phyloP scores from a whole-genome alignment of 768 basidiomycete genomes.

The Tulasnella sp. region DNA sequence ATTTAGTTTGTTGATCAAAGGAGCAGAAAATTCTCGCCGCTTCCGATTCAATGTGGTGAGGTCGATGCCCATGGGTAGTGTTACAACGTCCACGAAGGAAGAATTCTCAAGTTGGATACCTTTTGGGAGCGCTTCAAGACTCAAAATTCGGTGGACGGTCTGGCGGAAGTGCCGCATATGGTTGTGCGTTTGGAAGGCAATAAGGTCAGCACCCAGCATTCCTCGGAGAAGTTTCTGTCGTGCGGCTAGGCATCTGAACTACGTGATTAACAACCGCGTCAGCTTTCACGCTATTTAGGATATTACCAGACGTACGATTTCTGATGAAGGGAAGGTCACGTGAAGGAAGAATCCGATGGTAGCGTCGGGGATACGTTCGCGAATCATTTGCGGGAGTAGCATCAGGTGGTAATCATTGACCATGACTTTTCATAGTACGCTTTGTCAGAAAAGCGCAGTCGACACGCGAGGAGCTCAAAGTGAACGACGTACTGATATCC shows the following conservation, averaged over 20 bases:
- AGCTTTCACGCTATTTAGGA: background rate
- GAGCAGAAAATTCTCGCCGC: slow-evolving; percentile 39
- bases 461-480: slow-evolving; percentile 26
- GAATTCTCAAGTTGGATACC: slow-evolving; percentile 57
- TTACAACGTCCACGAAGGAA: slow-evolving; percentile 69
- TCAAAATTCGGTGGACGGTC: slow-evolving; percentile 71
- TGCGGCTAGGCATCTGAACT: slow-evolving; percentile 24
- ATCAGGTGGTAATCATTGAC: slow-evolving; percentile 96
- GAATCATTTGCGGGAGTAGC: slow-evolving; percentile 80
- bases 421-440: slow-evolving; percentile 22
- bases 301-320: slow-evolving; percentile 41
- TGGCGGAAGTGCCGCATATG: slow-evolving; percentile 80
- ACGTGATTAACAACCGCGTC: background rate
- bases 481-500: slow-evolving; percentile 53
- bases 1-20: background rate
- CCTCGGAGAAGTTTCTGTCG: slow-evolving; percentile 64
- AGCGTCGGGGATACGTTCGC: slow-evolving; percentile 55
- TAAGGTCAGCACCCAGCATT: slow-evolving; percentile 85
- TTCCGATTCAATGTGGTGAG: slow-evolving; percentile 57
- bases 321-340: slow-evolving; percentile 90
- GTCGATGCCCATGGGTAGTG: slow-evolving; percentile 89
- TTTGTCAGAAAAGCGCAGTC: slow-evolving; percentile 3
- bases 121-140: slow-evolving; percentile 73
- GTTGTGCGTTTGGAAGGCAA: slow-evolving; percentile 85
- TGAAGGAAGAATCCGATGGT: slow-evolving; percentile 94